Evolutionary conservation across 2,329 filamentous ascomycete species (phyloP), one percentile per base, ranked within the genome.

Genomic region (Colletotrichum sp.): DNA sequence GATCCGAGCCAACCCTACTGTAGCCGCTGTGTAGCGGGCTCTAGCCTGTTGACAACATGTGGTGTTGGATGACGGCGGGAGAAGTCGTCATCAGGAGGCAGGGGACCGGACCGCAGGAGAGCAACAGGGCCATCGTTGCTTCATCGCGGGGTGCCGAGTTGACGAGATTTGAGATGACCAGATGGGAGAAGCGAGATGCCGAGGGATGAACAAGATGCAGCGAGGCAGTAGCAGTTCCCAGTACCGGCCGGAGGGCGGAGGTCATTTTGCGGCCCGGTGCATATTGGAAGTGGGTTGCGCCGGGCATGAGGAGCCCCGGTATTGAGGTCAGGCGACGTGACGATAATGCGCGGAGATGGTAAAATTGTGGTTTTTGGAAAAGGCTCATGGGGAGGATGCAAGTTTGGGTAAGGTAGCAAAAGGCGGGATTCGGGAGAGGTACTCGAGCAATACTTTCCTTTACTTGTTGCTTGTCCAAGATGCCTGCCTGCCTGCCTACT

Each of bases 1-100:
- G 71, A 66, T 77, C 75, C 70, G 73, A 73, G 70, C 70, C 64
- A 76, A 73, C 59, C 70, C 64, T 73, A 29, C 44, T 13, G 44
- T 65, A 34, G 44, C 34, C 44, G 44, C 9, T 49, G 8, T 2
- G 22, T 30, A 27, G 57, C 25, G 63, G 63, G n/a, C 55, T 61
- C 30, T 68, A 36, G 69, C 63, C 27, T 68, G 29, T 72, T 59
- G 34, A 65, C 59, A 49, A 30, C 70, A 30, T 57, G 29, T 52
- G 16, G 32, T 15, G 36, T 44, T 63, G 32, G 22, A 57, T 68
- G 64, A 69, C 64, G 61, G 44, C 44, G 64, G 57, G 16, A 44
- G 32, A 44, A 44, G 34, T n/a, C 44, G 44, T 52, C 64, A 30
- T 59, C 52, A 52, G 22, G 9, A 32, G 36, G 22, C 8, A 34